phyloP scores from a whole-genome alignment of 805 yeast species.

The Hanseniaspora hatyaiensis region DNA sequence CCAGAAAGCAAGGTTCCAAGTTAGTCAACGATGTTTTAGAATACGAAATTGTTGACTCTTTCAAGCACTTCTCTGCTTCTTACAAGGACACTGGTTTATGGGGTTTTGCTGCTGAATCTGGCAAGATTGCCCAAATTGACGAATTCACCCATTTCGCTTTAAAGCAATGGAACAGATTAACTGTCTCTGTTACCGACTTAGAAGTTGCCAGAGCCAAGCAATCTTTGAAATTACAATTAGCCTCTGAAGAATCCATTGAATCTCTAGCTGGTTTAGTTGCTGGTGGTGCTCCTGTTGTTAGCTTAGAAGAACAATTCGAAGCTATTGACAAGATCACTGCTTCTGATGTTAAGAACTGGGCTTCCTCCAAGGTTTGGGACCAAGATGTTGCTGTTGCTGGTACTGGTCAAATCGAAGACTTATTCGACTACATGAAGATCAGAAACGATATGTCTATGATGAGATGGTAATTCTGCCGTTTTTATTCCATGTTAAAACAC shows the following conservation, averaged over 20 bases:
- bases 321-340: slow-evolving; percentile 53
- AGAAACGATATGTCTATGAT: slow-evolving; percentile 83
- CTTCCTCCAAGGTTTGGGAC: slow-evolving; percentile 66
- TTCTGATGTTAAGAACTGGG: slow-evolving; percentile 58
- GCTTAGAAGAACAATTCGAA: slow-evolving; percentile 47
- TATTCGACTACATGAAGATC: slow-evolving; percentile 72
- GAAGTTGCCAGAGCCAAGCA: slow-evolving; percentile 73
- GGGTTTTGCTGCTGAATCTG: slow-evolving; percentile 63
- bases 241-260: slow-evolving; percentile 39
- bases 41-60: slow-evolving; percentile 61
- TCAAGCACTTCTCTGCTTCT: slow-evolving; percentile 58
- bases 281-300: slow-evolving; percentile 47
- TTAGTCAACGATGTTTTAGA: slow-evolving; percentile 57
- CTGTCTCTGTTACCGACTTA: slow-evolving; percentile 60
- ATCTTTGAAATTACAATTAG: slow-evolving; percentile 51
- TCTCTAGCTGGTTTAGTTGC: slow-evolving; percentile 33
- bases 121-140: slow-evolving; percentile 50
- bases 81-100: slow-evolving; percentile 73
- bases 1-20: slow-evolving; percentile 54
- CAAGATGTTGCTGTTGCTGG: slow-evolving; percentile 74
- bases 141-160: slow-evolving; percentile 70
- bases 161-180: slow-evolving; percentile 80
- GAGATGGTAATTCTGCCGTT: slow-evolving; percentile 46
- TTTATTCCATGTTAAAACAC: neutral
- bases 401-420: slow-evolving; percentile 75